phyloP scores from a whole-genome alignment of 2,329 filamentous ascomycete species.

The Sclerotinia minor region DNA sequence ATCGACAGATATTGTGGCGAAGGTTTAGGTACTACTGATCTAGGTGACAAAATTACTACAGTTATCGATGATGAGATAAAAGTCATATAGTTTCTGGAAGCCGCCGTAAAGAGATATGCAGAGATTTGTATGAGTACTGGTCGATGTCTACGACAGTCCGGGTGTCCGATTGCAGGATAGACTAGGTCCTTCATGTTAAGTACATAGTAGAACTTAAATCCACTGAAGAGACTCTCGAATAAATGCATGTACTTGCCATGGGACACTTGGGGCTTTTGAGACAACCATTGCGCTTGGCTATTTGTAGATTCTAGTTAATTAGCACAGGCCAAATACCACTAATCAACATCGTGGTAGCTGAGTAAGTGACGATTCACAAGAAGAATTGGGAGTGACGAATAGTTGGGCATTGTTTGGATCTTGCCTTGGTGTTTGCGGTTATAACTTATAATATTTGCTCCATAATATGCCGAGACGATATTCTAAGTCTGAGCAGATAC shows the following conservation, averaged over 20 bases:
- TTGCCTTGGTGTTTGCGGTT: neutral
- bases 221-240: neutral
- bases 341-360: neutral
- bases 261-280: neutral
- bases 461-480: neutral
- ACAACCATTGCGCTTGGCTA: neutral
- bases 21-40: neutral
- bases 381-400: neutral
- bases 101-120: neutral
- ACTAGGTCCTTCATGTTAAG: no score
- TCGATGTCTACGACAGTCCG: no score
- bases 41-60: neutral
- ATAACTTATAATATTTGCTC: neutral
- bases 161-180: no score
- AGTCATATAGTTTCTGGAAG: neutral
- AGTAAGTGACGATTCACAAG: neutral
- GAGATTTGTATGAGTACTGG: neutral
- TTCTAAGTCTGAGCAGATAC: neutral
- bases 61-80: neutral
- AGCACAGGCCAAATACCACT: neutral
- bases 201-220: no score
- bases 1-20: neutral
- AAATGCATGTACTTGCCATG: neutral
- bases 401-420: no score
- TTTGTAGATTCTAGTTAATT: neutral